These are phyloP conservation scores for Syzygium malaccense DNA, from an alignment of 441 rosid species.

Conservation along the genomic window DNA sequence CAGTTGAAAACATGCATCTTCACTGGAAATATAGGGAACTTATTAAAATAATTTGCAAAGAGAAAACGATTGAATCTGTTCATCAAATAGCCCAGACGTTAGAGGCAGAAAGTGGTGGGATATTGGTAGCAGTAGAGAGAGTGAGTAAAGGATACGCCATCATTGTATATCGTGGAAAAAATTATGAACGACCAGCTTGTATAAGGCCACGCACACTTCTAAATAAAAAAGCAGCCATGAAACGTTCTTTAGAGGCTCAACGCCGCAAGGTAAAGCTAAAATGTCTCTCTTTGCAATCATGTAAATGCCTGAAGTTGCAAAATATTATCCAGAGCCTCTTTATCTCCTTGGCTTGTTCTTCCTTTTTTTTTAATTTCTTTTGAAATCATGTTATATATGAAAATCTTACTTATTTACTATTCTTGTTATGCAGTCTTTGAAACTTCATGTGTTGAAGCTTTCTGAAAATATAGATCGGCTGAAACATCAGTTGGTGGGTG, in stretches of 20 bases:
- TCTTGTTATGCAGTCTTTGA: slow-evolving; percentile 65
- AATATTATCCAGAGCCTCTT: background rate
- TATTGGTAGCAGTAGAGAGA: slow-evolving; percentile 80
- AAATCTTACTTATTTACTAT: background rate
- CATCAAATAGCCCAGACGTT: slow-evolving; percentile 57
- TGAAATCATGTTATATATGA: background rate
- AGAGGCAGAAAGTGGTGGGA: slow-evolving; percentile 94
- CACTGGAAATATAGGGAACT: slow-evolving; percentile 99
- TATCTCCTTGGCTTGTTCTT: background rate
- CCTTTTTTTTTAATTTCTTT: background rate
- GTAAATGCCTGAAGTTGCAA: background rate
- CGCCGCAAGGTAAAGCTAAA: slow-evolving; percentile 56
- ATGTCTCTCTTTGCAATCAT: background rate
- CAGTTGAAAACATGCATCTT: slow-evolving; percentile 92
- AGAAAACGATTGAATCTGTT: slow-evolving; percentile 49
- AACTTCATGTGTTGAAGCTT: slow-evolving; percentile 87
- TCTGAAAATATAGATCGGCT: slow-evolving; percentile 49
- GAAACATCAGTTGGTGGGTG: slow-evolving; percentile 68
- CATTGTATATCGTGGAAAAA: slow-evolving; percentile 90
- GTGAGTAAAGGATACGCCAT: slow-evolving; percentile 85
- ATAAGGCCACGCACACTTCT: slow-evolving; percentile 85
- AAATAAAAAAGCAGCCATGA: slow-evolving; percentile 76
- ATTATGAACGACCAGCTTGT: slow-evolving; percentile 68
- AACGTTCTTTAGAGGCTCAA: slow-evolving; percentile 77
- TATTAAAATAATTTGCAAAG: slow-evolving; percentile 73